A percentile compares a stretch with the other conserved stretches of the same genome.
Conservation (phyloP, 805 yeast genomes). For the Cyberlindnera mississippiensis region DNA sequence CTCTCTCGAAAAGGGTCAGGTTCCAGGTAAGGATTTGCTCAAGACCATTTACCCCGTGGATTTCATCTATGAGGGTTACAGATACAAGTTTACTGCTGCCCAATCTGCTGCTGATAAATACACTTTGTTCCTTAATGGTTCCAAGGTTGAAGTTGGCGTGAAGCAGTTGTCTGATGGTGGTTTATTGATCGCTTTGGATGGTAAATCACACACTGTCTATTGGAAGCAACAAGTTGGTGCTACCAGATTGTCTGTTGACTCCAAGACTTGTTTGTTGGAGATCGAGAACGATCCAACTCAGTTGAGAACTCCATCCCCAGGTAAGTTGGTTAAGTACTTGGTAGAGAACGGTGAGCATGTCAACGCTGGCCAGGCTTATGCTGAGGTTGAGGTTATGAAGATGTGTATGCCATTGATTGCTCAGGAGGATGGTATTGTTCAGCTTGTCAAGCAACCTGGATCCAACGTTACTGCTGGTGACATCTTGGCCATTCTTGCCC, state of each 20-base stretch:
- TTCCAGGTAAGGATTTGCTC: slow-evolving; percentile 74
- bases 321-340: slow-evolving; percentile 88
- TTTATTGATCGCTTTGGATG: slow-evolving; percentile 78
- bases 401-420: slow-evolving; percentile 98
- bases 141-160: slow-evolving; percentile 83
- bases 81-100: slow-evolving; percentile 94
- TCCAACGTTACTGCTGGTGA: slow-evolving; percentile 97
- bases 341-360: slow-evolving; percentile 96
- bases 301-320: slow-evolving; percentile 97
- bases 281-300: slow-evolving; percentile 98
- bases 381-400: slow-evolving; percentile 99
- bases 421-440: slow-evolving; percentile 89
- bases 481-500: slow-evolving; percentile 86
- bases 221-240: slow-evolving; percentile 98
- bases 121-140: slow-evolving; percentile 90
- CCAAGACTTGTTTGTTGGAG: slow-evolving; percentile 91
- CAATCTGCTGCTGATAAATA: slow-evolving; percentile 82
- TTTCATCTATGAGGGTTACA: slow-evolving; percentile 89
- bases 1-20: slow-evolving; percentile 94
- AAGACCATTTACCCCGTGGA: slow-evolving; percentile 90
- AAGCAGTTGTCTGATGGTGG: slow-evolving; percentile 95
- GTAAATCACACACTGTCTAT: slow-evolving; percentile 91
- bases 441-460: slow-evolving; percentile 95
- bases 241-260: slow-evolving; percentile 90
- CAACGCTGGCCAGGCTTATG: slow-evolving; percentile 86